phyloP scores from a whole-genome alignment of 1,284 basidiomycete genomes.

The Inonotus obliquus region DNA sequence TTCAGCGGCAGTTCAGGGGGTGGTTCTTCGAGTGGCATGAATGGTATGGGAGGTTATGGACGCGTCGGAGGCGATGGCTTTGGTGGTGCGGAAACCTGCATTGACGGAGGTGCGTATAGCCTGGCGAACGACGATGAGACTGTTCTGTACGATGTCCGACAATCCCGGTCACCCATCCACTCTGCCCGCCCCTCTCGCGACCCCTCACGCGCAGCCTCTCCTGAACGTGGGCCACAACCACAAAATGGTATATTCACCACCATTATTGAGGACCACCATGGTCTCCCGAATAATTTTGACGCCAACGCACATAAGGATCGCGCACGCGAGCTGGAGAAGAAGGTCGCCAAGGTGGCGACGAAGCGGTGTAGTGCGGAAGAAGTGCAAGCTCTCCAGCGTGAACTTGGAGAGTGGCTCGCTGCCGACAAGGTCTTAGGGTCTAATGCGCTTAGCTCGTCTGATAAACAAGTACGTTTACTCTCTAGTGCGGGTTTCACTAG shows the following conservation, averaged over 20 bases:
- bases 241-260: slow-evolving; percentile 6
- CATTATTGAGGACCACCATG: slow-evolving; percentile 25
- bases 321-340: slow-evolving; percentile 65
- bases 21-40: slow-evolving; percentile 43
- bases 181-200: slow-evolving; percentile 11
- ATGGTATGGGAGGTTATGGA: not conserved
- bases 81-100: slow-evolving; percentile 42
- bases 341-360: slow-evolving; percentile 70
- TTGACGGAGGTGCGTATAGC: slow-evolving; percentile 36
- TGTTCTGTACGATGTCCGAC: slow-evolving; percentile 13
- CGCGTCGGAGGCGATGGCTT: slow-evolving; percentile 43
- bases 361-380: slow-evolving; percentile 83
- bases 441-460: slow-evolving; percentile 24
- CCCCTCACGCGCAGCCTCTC: slow-evolving; percentile 16
- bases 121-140: slow-evolving; percentile 13
- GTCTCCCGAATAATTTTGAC: slow-evolving; percentile 33
- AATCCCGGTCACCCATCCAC: slow-evolving; percentile 1
- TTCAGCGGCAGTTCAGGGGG: slow-evolving; percentile 50
- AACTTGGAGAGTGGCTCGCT: slow-evolving; percentile 67
- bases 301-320: slow-evolving; percentile 44
- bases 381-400: slow-evolving; percentile 65
- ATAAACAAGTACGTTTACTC: slow-evolving; percentile 49
- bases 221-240: not conserved
- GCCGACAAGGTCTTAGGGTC: slow-evolving; percentile 36
- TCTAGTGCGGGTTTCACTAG: not conserved